These are phyloP conservation scores for Alisma plantagoaquatica DNA, from an alignment of 106 monocot genomes.

Conservation along the genomic window DNA sequence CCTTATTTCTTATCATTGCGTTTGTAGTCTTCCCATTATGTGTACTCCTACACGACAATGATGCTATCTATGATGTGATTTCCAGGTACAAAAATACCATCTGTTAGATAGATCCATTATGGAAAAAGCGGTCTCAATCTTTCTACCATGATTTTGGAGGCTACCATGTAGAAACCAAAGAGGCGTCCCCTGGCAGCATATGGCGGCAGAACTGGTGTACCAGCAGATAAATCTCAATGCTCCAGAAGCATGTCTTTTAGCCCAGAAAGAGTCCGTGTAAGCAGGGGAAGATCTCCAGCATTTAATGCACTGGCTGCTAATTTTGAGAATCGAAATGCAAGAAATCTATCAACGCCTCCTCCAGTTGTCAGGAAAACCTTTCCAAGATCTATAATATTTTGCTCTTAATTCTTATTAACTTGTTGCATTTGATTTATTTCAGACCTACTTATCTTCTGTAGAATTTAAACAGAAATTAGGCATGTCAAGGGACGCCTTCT, in stretches of 20 bases:
- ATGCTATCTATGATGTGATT: too few species aligned
- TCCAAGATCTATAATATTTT: constrained; percentile 48
- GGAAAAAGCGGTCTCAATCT: too few species aligned
- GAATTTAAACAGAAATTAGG: constrained; percentile 87
- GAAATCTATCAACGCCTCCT: constrained; percentile 83
- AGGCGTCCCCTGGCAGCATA: constrained; percentile 30
- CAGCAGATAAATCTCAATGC: constrained; percentile 50
- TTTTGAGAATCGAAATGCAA: constrained; percentile 72
- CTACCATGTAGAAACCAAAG: constrained; percentile 91
- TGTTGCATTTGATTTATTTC: too few species aligned
- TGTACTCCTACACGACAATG: too few species aligned
- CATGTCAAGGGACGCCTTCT: constrained; percentile 69
- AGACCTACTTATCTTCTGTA: constrained; percentile 66
- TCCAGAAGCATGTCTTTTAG: constrained; percentile 84
- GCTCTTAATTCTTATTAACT: too few species aligned
- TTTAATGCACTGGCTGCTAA: constrained; percentile 72
- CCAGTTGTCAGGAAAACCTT: constrained; percentile 45
- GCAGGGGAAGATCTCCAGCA: constrained; percentile 77
- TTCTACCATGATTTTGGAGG: too few species aligned
- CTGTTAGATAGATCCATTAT: too few species aligned
- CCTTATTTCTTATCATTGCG: too few species aligned
- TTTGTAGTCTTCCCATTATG: too few species aligned
- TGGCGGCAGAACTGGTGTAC: constrained; percentile 49
- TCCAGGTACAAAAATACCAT: too few species aligned
- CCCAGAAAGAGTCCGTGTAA: constrained; percentile 50